A percentile compares a stretch with the other conserved stretches of the same genome.
phyloP scores from a whole-genome alignment of 2,329 filamentous ascomycete genomes.

The Pezicula radicicola region DNA sequence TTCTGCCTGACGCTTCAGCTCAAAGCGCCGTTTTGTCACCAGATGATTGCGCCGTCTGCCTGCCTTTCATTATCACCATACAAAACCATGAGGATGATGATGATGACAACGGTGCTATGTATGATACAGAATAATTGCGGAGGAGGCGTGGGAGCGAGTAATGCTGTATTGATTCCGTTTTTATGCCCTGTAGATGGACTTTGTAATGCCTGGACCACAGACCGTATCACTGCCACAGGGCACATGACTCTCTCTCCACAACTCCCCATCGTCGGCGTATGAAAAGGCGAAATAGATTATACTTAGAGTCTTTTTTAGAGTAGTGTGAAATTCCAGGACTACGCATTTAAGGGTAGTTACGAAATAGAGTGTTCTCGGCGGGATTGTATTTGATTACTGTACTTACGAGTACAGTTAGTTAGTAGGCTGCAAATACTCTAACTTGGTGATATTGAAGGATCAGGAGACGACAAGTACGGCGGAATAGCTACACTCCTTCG shows the following conservation, averaged over 20 bases:
- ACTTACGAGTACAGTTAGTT: neutral
- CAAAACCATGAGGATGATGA: neutral
- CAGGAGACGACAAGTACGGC: too few relatives aligned
- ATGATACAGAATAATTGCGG: neutral
- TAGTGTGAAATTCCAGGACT: neutral
- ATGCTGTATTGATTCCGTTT: too few relatives aligned
- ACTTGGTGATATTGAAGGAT: too few relatives aligned
- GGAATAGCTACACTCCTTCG: too few relatives aligned
- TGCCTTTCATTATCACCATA: too few relatives aligned
- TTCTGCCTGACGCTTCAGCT: too few relatives aligned
- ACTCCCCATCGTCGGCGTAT: slow-evolving; percentile 1
- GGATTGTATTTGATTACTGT: neutral
- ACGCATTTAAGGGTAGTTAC: neutral
- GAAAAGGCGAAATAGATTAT: neutral
- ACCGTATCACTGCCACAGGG: neutral
- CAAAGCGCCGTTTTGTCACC: too few relatives aligned
- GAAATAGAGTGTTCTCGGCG: neutral
- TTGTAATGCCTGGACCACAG: neutral
- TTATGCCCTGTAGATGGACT: neutral
- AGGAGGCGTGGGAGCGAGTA: too few relatives aligned
- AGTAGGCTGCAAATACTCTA: too few relatives aligned
- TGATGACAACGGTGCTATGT: neutral
- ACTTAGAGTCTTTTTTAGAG: neutral
- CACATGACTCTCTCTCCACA: neutral
- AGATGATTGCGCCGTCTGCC: too few relatives aligned